phyloP scores from a whole-genome alignment of 2,329 filamentous ascomycete genomes.

The Stylonectria norvegica region DNA sequence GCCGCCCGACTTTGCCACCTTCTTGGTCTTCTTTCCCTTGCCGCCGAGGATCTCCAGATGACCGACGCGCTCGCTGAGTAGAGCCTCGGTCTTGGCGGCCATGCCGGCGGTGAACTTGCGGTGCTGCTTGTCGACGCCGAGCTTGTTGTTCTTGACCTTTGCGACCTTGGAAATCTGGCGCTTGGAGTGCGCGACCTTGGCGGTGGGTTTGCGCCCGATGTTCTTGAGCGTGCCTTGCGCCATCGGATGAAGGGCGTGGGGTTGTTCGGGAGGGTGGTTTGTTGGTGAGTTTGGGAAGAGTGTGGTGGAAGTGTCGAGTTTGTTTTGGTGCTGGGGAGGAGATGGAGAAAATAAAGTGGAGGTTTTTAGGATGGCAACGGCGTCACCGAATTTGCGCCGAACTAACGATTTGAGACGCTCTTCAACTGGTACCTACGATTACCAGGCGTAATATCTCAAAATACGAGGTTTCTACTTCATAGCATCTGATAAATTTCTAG shows the following conservation, averaged over 20 bases:
- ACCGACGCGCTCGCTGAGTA: constrained; percentile 57
- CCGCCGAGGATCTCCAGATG: constrained; percentile 59
- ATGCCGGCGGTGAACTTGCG: constrained; percentile 55
- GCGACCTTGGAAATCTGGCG: constrained; percentile 43
- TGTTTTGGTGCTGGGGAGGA: not conserved
- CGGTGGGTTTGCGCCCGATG: constrained; percentile 37
- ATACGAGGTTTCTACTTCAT: no score
- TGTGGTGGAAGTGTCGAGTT: constrained; percentile 1
- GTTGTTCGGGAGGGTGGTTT: not conserved
- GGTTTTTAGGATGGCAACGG: no score
- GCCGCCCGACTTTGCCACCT: constrained; percentile 44
- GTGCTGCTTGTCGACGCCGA: constrained; percentile 50
- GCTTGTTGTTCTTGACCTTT: constrained; percentile 48
- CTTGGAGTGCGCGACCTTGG: constrained; percentile 41
- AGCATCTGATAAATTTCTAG: no score
- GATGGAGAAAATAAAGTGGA: not conserved
- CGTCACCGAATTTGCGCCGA: no score
- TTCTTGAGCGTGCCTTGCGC: constrained; percentile 54
- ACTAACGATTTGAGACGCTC: no score
- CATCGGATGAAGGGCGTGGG: constrained; percentile 36
- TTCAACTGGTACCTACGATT: no score
- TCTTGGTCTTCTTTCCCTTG: constrained; percentile 47
- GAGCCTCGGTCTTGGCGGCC: constrained; percentile 52
- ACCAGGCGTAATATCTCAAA: no score
- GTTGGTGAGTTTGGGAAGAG: constrained; percentile 2